Base-by-base conservation (phyloP, 495 filamentous ascomycete genomes). In the Aspergillus coremiiformis region DNA sequence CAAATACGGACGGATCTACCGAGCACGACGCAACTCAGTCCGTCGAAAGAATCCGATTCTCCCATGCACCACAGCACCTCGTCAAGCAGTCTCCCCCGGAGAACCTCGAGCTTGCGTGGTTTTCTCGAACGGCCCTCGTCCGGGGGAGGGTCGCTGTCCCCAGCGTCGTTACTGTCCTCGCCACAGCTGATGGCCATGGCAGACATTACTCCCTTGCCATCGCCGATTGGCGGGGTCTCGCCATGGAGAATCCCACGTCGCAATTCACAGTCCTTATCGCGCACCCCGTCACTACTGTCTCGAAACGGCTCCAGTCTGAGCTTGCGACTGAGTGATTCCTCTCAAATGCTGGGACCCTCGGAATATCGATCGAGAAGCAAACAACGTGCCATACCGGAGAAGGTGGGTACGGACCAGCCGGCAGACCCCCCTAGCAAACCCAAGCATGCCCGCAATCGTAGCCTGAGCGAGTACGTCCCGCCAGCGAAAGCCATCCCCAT, bases 181-280 rank as follows among this genome's bases (percentile, higher is more conserved):
- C 90, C 90, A 2, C 81, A 84, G 52, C 77, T 95, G 33, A 82
- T 83, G 51, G 87, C 90, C 17, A 84, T 96, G 81, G 80, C 81
- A 33, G 89, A 96, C 61, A 84, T 98, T 51, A 98, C 93, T 4
- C 93, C 93, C 46, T 69, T 98, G 20, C 93, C 93, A 10, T 96
- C 93, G 5, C 93, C 93, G 7, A 78, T 96, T 33, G 73, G 87
- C 51, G 78, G 78, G 7, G 84, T 85, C 39, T 89, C 86, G 7
- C 86, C 91, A n/a, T 66, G 82, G 83, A 56, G 44, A 47, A 44
- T 58, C 11, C 58, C 59, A 3, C 51, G 80, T 73, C 59, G 73
- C 73, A 61, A 71, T 73, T 68, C 53, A 62, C 71, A 59, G 63
- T 80, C 55, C 41, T 55, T 59, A 44, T 77, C 63, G 22, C 68